Percentiles rank a stretch among this genome's conserved stretches.
phyloP scores from a whole-genome alignment of 2,329 filamentous ascomycete species.

The Cytospora schulzeri region DNA sequence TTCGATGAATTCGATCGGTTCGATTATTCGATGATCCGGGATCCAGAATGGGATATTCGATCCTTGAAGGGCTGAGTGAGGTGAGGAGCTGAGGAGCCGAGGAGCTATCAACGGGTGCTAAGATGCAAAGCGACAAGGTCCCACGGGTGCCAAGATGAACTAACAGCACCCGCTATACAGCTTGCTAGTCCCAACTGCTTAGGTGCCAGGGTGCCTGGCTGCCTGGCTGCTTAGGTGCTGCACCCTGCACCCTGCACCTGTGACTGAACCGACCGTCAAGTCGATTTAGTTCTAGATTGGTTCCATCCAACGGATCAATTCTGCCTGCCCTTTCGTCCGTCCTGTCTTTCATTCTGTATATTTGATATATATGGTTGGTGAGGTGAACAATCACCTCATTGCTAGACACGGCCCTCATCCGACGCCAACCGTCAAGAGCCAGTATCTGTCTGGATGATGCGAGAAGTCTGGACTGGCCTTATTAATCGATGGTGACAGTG shows the following conservation, averaged over 20 bases:
- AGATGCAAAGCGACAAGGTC: too few relatives aligned
- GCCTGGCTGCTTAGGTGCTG: too few relatives aligned
- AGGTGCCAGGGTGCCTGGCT: too few relatives aligned
- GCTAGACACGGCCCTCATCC: not conserved
- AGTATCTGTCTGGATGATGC: not conserved
- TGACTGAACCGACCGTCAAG: too few relatives aligned
- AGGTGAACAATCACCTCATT: not conserved
- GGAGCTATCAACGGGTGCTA: too few relatives aligned
- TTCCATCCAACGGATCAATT: not conserved
- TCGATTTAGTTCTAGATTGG: too few relatives aligned
- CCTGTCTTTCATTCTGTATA: not conserved
- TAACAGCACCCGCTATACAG: not conserved
- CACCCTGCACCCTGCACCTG: too few relatives aligned
- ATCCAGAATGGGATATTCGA: not conserved
- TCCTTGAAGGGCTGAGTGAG: not conserved
- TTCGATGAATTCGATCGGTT: not conserved
- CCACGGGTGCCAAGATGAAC: not conserved
- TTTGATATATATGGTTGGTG: not conserved
- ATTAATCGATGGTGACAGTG: not conserved
- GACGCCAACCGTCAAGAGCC: constrained; percentile 6
- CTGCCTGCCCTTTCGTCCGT: not conserved
- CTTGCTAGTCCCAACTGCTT: not conserved
- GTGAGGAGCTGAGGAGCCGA: too few relatives aligned
- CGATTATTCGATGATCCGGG: not conserved
- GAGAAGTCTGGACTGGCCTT: not conserved